Conservation (phyloP, 495 filamentous ascomycete species). For the Apiosordaria backusii region DNA sequence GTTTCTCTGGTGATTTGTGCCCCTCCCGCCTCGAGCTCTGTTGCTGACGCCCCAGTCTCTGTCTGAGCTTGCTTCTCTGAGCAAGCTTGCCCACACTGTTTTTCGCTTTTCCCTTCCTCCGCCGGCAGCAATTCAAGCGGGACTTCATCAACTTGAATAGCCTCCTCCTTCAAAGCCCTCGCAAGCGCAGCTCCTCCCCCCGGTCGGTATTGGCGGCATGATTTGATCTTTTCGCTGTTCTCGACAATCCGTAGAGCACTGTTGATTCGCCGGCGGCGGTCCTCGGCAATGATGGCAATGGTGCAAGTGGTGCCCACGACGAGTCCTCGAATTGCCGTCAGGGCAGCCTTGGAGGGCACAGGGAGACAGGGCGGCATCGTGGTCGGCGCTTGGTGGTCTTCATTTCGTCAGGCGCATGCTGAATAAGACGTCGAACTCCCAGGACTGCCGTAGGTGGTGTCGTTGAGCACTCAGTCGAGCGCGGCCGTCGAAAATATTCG, state of each 20-base stretch:
- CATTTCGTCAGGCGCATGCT: constrained; percentile 32
- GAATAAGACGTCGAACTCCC: not conserved
- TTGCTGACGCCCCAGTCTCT: not conserved
- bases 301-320: constrained; percentile 52
- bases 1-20: not conserved
- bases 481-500: not conserved
- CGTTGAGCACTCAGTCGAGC: constrained; percentile 8
- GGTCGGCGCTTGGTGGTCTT: constrained; percentile 12
- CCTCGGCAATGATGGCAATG: constrained; percentile 51
- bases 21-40: not conserved
- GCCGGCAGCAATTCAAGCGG: constrained; percentile 12
- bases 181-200: constrained; percentile 39
- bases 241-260: constrained; percentile 41
- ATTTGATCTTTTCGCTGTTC: constrained; percentile 46
- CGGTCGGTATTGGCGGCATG: constrained; percentile 40
- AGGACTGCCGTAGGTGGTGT: not conserved
- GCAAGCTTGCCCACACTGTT: not conserved
- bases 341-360: constrained; percentile 52
- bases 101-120: not conserved
- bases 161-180: constrained; percentile 44
- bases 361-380: constrained; percentile 45
- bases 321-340: constrained; percentile 51
- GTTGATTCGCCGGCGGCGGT: constrained; percentile 50
- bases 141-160: constrained; percentile 12
- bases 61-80: not conserved